These are phyloP conservation scores for Trichoderma brevicompactum DNA, from an alignment of 2,329 filamentous ascomycete genomes.

Conservation along the genomic window DNA sequence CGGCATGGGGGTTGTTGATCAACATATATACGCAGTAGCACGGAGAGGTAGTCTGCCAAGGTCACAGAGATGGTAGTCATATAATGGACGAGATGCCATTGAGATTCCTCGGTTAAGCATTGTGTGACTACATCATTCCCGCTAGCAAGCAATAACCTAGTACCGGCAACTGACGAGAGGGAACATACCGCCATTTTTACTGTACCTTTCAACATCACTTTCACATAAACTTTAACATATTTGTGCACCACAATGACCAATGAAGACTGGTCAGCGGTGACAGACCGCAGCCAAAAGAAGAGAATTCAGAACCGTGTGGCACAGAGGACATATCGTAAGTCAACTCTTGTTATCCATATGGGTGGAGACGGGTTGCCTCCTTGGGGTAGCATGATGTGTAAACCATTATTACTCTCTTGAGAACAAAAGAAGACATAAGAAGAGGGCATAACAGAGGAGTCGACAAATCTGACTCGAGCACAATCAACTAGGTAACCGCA, in stretches of 20 bases:
- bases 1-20: not conserved
- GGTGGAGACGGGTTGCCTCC: too few relatives aligned
- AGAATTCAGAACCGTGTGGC: slow-evolving; percentile 25
- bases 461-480: not conserved
- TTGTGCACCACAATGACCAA: slow-evolving; percentile 1
- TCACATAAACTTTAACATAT: not conserved
- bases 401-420: too few relatives aligned
- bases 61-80: not conserved
- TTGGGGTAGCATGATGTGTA: too few relatives aligned
- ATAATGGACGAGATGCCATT: not conserved
- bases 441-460: not conserved
- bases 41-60: not conserved
- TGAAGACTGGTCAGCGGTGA: slow-evolving; percentile 17
- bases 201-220: not conserved
- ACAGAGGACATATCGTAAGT: slow-evolving; percentile 26
- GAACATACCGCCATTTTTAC: not conserved
- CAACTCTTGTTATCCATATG: not conserved
- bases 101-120: not conserved
- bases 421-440: not conserved
- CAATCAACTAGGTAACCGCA: slow-evolving; percentile 14
- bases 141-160: not conserved
- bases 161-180: not conserved
- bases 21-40: not conserved
- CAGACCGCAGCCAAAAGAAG: slow-evolving; percentile 27
- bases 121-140: not conserved